A percentile compares a stretch with the other conserved stretches of the same genome.
Evolutionary conservation across 1,284 basidiomycete species (phyloP).

Genomic region (Flammula alnicola): DNA sequence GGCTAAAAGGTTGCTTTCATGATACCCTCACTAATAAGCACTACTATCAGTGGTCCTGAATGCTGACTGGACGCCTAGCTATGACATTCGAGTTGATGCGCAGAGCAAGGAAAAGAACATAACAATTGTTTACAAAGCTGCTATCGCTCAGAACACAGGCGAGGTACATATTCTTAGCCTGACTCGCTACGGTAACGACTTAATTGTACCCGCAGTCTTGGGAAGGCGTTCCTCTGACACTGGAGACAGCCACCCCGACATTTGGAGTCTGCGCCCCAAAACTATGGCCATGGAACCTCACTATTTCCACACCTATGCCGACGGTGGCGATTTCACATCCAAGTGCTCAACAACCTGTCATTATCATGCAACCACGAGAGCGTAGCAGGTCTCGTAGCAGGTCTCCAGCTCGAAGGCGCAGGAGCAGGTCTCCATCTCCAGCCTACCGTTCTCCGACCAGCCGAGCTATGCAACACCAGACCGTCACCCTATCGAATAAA

Average conservation of each 20-base stretch:
- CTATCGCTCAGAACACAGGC: constrained; percentile 22
- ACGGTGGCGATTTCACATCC: background rate
- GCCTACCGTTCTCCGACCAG: background rate
- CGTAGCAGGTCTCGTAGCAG: background rate
- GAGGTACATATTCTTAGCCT: constrained; percentile 15
- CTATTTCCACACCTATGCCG: background rate
- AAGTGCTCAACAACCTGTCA: background rate
- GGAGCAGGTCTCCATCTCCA: too few species aligned
- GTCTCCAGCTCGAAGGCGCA: background rate
- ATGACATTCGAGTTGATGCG: constrained; percentile 37
- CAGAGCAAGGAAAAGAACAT: constrained; percentile 28
- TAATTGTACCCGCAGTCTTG: constrained; percentile 23
- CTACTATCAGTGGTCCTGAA: constrained; percentile 26
- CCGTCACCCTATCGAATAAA: background rate
- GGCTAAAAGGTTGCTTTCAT: background rate
- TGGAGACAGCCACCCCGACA: constrained; percentile 33
- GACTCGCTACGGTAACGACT: background rate
- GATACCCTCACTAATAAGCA: background rate
- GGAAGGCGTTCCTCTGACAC: constrained; percentile 29
- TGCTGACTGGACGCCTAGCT: constrained; percentile 33
- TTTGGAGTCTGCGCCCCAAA: constrained; percentile 30
- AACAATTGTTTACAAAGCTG: constrained; percentile 32
- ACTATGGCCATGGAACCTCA: constrained; percentile 26
- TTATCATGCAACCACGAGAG: background rate
- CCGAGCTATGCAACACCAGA: background rate